These are phyloP conservation scores for Colletotrichum zoysiae DNA, from an alignment of 2,329 filamentous ascomycete genomes.

Conservation along the genomic window DNA sequence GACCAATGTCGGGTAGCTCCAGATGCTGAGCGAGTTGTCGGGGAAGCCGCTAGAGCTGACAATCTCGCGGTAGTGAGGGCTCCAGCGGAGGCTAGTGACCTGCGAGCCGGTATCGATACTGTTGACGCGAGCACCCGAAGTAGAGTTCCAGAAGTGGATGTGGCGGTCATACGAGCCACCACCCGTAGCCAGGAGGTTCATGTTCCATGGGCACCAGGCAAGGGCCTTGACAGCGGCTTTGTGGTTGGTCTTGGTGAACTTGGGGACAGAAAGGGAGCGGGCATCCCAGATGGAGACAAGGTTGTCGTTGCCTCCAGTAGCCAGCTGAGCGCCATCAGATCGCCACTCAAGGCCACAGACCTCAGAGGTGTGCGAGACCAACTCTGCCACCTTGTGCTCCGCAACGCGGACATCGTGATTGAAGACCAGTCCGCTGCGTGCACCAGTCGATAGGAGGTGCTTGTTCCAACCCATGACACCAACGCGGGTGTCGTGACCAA, in stretches of 20 bases:
- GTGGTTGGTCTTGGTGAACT: constrained; percentile 99
- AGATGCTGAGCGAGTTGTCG: constrained; percentile 99
- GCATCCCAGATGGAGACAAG: constrained; percentile 99
- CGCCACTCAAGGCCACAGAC: constrained; percentile 99
- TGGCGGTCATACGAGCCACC: constrained; percentile 96
- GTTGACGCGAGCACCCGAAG: constrained; percentile 96
- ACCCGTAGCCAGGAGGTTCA: constrained; percentile 95
- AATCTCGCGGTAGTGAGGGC: constrained; percentile 96
- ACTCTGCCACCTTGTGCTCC: constrained; percentile 97
- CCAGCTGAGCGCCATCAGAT: constrained; percentile 94
- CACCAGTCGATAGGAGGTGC: constrained; percentile 94
- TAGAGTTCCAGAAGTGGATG: constrained; percentile 99
- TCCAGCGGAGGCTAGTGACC: constrained; percentile 96
- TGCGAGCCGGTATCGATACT: constrained; percentile 99
- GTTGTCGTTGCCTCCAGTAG: constrained; percentile 98
- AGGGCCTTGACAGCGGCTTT: constrained; percentile 98
- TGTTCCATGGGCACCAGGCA: constrained; percentile 98
- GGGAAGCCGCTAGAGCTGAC: constrained; percentile 98
- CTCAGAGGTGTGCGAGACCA: constrained; percentile 96
- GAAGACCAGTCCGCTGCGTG: constrained; percentile 93
- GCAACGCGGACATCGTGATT: constrained; percentile 99
- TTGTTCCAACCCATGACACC: constrained; percentile 99
- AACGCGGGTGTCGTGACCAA: constrained; percentile 95
- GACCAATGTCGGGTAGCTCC: constrained; percentile 97
- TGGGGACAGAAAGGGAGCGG: constrained; percentile 90